Conservation (phyloP, 768 basidiomycete species). For the Albatrellus ellisii region DNA sequence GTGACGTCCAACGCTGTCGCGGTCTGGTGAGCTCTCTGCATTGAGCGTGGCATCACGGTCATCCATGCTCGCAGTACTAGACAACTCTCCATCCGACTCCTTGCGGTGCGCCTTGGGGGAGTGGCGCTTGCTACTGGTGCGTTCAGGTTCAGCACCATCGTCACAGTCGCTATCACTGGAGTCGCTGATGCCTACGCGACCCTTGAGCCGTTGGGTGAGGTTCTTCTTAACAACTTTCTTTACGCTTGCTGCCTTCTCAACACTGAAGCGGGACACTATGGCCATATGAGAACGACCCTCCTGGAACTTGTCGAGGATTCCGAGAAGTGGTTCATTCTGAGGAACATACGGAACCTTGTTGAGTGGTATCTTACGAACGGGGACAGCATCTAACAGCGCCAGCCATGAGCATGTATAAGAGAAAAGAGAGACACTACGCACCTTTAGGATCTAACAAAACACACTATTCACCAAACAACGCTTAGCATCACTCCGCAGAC, state of each 20-base stretch:
- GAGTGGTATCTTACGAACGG: slow-evolving; percentile 70
- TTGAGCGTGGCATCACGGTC: slow-evolving; percentile 16
- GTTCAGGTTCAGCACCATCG: slow-evolving; percentile 20
- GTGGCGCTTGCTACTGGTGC: slow-evolving; percentile 2
- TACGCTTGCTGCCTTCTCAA: slow-evolving; percentile 48
- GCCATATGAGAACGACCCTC: slow-evolving; percentile 90
- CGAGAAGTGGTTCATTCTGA: slow-evolving; percentile 72
- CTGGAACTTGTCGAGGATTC: slow-evolving; percentile 81
- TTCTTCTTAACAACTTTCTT: slow-evolving; percentile 77
- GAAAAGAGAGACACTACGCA: slow-evolving; percentile 5
- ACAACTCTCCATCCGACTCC: no score
- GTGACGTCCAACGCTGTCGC: slow-evolving; percentile 10
- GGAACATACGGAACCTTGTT: slow-evolving; percentile 83
- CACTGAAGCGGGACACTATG: slow-evolving; percentile 40
- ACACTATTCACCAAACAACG: slow-evolving; percentile 27
- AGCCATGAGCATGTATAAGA: slow-evolving; percentile 14
- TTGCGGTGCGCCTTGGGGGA: slow-evolving; percentile 4
- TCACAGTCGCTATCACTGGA: slow-evolving; percentile 33
- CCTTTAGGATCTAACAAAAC: slow-evolving; percentile 77
- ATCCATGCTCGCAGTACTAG: slow-evolving; percentile 7
- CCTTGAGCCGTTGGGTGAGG: slow-evolving; percentile 64
- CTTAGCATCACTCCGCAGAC: not conserved
- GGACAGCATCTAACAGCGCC: slow-evolving; percentile 50
- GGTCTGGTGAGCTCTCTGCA: slow-evolving; percentile 12
- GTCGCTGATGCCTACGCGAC: slow-evolving; percentile 50